Conservation (phyloP, 208 protist species). For the Kentomonas sorsogonicus region DNA sequence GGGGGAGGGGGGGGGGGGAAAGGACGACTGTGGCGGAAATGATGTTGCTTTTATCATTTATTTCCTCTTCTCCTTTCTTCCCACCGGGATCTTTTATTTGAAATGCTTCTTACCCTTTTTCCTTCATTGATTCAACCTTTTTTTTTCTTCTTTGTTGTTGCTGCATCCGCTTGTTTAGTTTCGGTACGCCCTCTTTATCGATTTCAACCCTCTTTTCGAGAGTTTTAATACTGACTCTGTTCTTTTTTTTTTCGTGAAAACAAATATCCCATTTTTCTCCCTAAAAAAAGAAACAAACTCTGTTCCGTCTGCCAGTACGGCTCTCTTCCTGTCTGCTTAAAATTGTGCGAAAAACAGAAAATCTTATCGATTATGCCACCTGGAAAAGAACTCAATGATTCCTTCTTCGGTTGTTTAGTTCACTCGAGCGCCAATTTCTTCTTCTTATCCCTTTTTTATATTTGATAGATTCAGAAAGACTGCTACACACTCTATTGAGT, state of each 20-base stretch:
- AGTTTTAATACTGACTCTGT: neutral
- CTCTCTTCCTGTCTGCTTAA: neutral
- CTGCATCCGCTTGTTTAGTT: neutral
- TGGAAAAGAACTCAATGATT: neutral
- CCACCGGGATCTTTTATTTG: constrained; percentile 6
- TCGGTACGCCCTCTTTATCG: neutral
- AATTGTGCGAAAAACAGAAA: neutral
- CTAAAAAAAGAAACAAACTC: neutral
- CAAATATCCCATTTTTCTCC: neutral
- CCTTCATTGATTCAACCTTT: too few relatives aligned
- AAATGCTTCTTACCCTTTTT: too few relatives aligned
- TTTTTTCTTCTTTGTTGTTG: neutral
- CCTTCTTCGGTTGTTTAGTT: neutral
- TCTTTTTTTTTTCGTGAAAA: constrained; percentile 3
- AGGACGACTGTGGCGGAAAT: constrained; percentile 7
- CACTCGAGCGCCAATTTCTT: neutral
- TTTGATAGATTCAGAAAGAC: neutral
- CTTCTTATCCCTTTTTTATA: neutral
- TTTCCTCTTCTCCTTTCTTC: constrained; percentile 12
- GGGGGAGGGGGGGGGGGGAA: too few relatives aligned
- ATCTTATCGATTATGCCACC: too few relatives aligned
- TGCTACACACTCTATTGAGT: too few relatives aligned
- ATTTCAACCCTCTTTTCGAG: neutral
- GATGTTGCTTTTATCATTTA: constrained; percentile 11
- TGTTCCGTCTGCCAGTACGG: neutral